These are phyloP conservation scores for Ilex paraguariensis DNA, from an alignment of 305 asterid genomes.

Conservation along the genomic window DNA sequence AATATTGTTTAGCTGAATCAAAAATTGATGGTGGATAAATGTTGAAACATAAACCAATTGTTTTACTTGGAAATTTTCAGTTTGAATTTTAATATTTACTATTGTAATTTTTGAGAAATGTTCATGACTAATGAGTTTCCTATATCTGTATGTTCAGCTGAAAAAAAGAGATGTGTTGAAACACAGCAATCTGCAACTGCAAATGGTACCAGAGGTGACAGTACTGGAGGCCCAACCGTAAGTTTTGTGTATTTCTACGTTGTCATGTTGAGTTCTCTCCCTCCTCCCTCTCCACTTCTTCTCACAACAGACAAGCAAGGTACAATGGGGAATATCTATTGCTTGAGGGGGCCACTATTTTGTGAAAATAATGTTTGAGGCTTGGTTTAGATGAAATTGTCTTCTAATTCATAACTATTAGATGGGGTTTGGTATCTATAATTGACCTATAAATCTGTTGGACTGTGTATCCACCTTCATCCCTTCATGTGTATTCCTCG, in stretches of 20 bases:
- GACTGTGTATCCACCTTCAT: no score
- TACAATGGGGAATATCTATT: no score
- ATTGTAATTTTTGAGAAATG: neutral
- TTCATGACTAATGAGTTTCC: neutral
- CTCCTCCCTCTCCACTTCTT: neutral
- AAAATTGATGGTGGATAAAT: no score
- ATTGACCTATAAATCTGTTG: no score
- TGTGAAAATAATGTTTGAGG: no score
- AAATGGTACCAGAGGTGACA: slow-evolving; percentile 68
- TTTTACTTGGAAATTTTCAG: neutral
- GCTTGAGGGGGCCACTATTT: no score
- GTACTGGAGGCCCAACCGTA: slow-evolving; percentile 78
- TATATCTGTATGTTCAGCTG: slow-evolving; percentile 35
- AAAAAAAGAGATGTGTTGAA: slow-evolving; percentile 56
- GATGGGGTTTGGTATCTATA: no score
- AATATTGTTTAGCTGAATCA: no score
- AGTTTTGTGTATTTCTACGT: slow-evolving; percentile 35
- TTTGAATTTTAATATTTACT: slow-evolving; percentile 3
- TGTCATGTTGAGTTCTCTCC: neutral
- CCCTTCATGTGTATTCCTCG: no score
- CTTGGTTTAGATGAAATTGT: no score
- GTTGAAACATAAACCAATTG: neutral
- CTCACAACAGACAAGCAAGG: neutral
- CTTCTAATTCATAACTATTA: no score
- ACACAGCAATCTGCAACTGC: slow-evolving; percentile 59